Conservation (phyloP, 345 rosid genomes). For the Salix exigua region DNA sequence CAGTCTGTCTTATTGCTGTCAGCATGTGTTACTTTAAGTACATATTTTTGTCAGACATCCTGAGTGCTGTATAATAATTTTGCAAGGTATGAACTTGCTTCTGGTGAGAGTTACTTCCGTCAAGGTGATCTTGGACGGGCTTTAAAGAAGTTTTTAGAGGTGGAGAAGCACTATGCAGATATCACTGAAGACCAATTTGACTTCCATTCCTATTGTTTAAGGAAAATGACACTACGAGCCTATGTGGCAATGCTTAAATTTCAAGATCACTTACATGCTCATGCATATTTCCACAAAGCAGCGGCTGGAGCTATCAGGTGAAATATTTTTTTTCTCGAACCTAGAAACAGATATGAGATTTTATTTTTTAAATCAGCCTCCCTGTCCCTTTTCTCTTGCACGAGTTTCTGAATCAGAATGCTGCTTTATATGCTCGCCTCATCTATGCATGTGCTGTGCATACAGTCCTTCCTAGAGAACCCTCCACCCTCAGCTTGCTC, state of each 20-base stretch:
- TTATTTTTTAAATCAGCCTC: neutral
- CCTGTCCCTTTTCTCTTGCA: neutral
- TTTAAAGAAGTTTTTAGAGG: conserved; percentile 84
- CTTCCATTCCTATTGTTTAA: conserved; percentile 97
- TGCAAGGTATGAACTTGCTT: conserved; percentile 95
- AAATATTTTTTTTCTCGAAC: neutral
- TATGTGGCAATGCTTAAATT: conserved; percentile 97
- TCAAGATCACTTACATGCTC: conserved; percentile 93
- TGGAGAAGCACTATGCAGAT: conserved; percentile 98
- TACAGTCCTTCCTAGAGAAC: neutral
- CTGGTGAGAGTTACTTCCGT: conserved; percentile 92
- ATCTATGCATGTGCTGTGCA: neutral
- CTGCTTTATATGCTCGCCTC: neutral
- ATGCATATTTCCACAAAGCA: conserved; percentile 90
- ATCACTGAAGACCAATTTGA: conserved; percentile 98
- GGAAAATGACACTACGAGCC: conserved; percentile 95
- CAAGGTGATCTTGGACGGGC: conserved; percentile 98
- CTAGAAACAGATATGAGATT: neutral
- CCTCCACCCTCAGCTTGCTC: neutral
- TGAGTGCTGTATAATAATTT: conserved; percentile 9
- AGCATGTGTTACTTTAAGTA: conserved; percentile 5
- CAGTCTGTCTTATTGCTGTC: conserved; percentile 22
- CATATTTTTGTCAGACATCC: conserved; percentile 9
- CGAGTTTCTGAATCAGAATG: neutral
- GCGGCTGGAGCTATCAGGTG: conserved; percentile 94